Conservation (phyloP, 2,329 filamentous ascomycete genomes). For the Neofusicoccum laricinum region DNA sequence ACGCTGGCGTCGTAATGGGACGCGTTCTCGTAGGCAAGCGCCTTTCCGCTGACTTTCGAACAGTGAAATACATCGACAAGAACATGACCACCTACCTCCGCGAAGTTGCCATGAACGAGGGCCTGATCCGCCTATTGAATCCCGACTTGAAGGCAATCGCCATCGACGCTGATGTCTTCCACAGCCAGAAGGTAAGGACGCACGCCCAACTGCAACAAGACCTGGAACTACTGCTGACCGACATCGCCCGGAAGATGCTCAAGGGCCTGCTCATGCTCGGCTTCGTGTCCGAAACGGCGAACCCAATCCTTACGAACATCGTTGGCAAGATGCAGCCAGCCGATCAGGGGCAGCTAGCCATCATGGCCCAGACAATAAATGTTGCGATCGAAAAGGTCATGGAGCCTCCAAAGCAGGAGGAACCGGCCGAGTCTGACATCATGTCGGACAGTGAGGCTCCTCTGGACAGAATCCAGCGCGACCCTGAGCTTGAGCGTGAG, state of each 20-base stretch:
- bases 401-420: slow-evolving; percentile 7
- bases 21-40: background rate
- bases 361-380: slow-evolving; percentile 38
- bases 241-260: slow-evolving; percentile 32
- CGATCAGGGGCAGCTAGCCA: slow-evolving; percentile 37
- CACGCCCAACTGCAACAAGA: background rate
- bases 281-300: slow-evolving; percentile 47
- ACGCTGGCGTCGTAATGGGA: background rate
- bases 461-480: slow-evolving; percentile 23
- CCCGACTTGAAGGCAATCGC: slow-evolving; percentile 50
- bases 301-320: slow-evolving; percentile 46
- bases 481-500: slow-evolving; percentile 49
- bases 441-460: slow-evolving; percentile 8
- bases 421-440: slow-evolving; percentile 5
- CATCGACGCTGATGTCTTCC: slow-evolving; percentile 32
- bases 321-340: slow-evolving; percentile 36
- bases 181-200: slow-evolving; percentile 24
- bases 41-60: slow-evolving; percentile 12
- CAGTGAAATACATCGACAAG: slow-evolving; percentile 48
- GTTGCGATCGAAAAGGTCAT: background rate
- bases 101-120: slow-evolving; percentile 42
- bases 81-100: slow-evolving; percentile 49
- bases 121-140: slow-evolving; percentile 29
- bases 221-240: background rate
- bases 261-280: slow-evolving; percentile 49